Conservation (phyloP, 495 filamentous ascomycete species). For the Podospora appendiculata region DNA sequence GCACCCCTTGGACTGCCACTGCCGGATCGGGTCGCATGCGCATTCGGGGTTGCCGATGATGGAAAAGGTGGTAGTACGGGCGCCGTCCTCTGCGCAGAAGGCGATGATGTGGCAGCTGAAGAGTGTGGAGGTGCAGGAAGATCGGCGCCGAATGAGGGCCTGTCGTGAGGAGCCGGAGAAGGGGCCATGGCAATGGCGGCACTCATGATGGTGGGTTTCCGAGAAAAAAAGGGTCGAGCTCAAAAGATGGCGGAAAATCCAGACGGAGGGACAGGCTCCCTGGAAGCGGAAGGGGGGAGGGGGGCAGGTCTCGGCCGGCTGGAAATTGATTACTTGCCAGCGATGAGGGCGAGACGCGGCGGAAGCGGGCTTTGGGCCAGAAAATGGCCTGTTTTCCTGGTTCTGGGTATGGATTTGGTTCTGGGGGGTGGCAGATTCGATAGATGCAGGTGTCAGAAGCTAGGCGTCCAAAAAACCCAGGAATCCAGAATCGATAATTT, state of each 20-base stretch:
- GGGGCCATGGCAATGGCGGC: constrained; percentile 53
- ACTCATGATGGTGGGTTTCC: constrained; percentile 39
- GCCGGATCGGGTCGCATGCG: constrained; percentile 33
- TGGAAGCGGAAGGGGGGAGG: constrained; percentile 14
- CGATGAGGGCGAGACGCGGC: constrained; percentile 5
- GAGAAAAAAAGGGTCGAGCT: no score
- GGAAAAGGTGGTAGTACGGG: constrained; percentile 26
- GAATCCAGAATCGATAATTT: no score
- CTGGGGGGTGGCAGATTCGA: neutral
- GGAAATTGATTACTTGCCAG: constrained; percentile 4
- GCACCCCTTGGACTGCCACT: constrained; percentile 42
- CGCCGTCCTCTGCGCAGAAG: constrained; percentile 35
- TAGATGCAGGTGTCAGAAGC: neutral
- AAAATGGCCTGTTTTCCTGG: neutral
- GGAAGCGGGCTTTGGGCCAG: constrained; percentile 3
- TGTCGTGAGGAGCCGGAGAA: constrained; percentile 51
- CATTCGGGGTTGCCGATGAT: constrained; percentile 32
- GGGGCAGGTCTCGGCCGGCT: constrained; percentile 9
- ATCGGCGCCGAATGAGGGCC: constrained; percentile 41
- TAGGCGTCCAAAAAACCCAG: no score
- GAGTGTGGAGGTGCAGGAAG: constrained; percentile 35
- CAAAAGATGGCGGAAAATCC: neutral
- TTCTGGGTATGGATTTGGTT: neutral
- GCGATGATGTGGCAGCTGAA: constrained; percentile 30
- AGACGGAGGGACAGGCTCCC: constrained; percentile 1